Evolutionary conservation across 2,329 filamentous ascomycete species (phyloP).

Genomic region (Gaeumannomyces tritici): DNA sequence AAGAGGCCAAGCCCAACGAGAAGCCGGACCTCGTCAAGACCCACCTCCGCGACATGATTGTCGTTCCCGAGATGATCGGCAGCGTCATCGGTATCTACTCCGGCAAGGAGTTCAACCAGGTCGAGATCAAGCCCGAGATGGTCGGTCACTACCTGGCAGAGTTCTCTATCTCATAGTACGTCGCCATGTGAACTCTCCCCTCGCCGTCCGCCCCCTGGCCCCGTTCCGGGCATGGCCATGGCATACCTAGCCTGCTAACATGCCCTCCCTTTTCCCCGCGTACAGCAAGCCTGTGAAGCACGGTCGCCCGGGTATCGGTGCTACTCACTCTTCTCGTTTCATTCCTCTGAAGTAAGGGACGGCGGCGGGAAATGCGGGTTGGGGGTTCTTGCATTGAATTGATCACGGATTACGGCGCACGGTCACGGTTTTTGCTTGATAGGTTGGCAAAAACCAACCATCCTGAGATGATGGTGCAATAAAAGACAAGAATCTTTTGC

Average conservation of each 20-base stretch:
- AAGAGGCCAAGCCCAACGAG: conserved; percentile 98
- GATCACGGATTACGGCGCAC: conserved; percentile 46
- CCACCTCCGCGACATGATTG: conserved; percentile 98
- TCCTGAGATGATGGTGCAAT: conserved; percentile 4
- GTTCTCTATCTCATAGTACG: conserved; percentile 99
- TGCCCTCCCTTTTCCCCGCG: conserved; percentile 5
- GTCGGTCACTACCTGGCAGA: conserved; percentile 98
- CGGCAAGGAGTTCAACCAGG: conserved; percentile 99
- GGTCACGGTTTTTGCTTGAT: conserved; percentile 38
- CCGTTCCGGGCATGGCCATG: not conserved
- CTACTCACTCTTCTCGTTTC: conserved; percentile 99
- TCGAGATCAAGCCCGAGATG: conserved; percentile 99
- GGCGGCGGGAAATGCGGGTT: conserved; percentile 16
- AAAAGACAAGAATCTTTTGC: conserved; percentile 6
- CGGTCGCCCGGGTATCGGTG: conserved; percentile 99
- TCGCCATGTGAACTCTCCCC: conserved; percentile 19
- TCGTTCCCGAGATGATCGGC: conserved; percentile 99
- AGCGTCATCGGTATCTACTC: conserved; percentile 98
- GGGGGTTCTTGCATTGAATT: conserved; percentile 43
- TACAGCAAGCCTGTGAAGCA: conserved; percentile 98
- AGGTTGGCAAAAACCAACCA: conserved; percentile 4
- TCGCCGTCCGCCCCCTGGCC: too few relatives aligned
- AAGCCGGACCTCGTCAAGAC: conserved; percentile 99
- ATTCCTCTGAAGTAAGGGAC: conserved; percentile 92
- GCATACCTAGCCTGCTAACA: conserved; percentile 5